Conservation (phyloP, 1,284 basidiomycete species). For the Erythrobasidium hasegawianum region DNA sequence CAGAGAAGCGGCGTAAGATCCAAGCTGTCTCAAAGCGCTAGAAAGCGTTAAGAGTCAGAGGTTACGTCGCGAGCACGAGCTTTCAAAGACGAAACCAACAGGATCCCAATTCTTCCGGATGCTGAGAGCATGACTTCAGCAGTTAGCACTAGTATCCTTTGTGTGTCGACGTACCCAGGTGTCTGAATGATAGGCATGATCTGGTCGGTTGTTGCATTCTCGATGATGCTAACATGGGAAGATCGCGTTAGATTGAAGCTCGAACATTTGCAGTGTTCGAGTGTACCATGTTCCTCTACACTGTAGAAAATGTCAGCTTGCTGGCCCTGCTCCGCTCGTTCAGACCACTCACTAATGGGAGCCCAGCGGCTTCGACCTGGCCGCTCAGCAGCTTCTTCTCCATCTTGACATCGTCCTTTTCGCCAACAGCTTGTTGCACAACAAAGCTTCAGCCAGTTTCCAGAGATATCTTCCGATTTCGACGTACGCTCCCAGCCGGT, state of each 20-base stretch:
- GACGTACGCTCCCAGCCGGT: conserved; percentile 28
- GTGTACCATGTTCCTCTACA: conserved; percentile 28
- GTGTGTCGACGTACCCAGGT: conserved; percentile 1
- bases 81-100: conserved; percentile 1
- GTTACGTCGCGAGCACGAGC: neutral
- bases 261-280: too few species aligned
- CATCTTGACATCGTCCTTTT: conserved; percentile 16
- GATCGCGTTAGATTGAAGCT: too few species aligned
- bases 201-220: conserved; percentile 22
- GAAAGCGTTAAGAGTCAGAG: too few species aligned
- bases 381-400: conserved; percentile 25
- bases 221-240: conserved; percentile 15
- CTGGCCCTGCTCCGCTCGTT: neutral
- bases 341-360: neutral
- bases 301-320: neutral
- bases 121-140: neutral
- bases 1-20: conserved; percentile 27
- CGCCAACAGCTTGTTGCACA: conserved; percentile 6
- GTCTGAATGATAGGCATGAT: conserved; percentile 26
- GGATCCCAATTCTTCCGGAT: conserved; percentile 34
- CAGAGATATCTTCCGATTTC: too few species aligned
- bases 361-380: neutral
- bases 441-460: too few species aligned
- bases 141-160: too few species aligned
- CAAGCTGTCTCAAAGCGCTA: conserved; percentile 33